Conservation (phyloP, 2,329 filamentous ascomycete genomes). For the Cytospora schulzeri region DNA sequence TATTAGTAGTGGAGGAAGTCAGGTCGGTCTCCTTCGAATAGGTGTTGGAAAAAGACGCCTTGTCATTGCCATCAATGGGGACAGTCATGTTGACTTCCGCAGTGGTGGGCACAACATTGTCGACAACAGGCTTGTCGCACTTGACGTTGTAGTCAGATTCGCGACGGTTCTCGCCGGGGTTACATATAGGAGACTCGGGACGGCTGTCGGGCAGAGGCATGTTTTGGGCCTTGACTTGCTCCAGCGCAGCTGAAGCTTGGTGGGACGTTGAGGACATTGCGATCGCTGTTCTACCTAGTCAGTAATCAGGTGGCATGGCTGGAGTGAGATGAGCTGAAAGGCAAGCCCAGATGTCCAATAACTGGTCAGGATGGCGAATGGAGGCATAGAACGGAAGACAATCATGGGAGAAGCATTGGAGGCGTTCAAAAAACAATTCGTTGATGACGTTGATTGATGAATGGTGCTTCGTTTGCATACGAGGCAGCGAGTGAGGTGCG, state of each 20-base stretch:
- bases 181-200: not conserved
- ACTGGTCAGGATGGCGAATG: too few relatives aligned
- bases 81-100: not conserved
- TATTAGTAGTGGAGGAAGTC: not conserved
- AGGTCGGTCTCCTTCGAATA: not conserved
- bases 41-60: not conserved
- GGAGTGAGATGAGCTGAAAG: too few relatives aligned
- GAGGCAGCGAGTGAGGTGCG: not conserved
- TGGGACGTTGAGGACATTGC: not conserved
- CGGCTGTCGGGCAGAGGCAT: slow-evolving; percentile 15
- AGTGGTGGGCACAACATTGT: too few relatives aligned
- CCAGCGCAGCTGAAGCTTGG: slow-evolving; percentile 9
- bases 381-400: too few relatives aligned
- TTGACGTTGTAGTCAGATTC: not conserved
- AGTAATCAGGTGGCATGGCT: not conserved
- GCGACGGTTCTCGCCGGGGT: too few relatives aligned
- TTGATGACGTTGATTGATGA: too few relatives aligned
- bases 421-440: too few relatives aligned
- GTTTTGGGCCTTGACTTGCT: not conserved
- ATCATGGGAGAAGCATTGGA: too few relatives aligned
- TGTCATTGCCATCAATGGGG: not conserved
- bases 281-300: not conserved
- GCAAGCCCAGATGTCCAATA: too few relatives aligned
- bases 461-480: too few relatives aligned
- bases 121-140: not conserved